Base-by-base conservation (phyloP, 441 rosid genomes). In the Metrosideros polymorpha region DNA sequence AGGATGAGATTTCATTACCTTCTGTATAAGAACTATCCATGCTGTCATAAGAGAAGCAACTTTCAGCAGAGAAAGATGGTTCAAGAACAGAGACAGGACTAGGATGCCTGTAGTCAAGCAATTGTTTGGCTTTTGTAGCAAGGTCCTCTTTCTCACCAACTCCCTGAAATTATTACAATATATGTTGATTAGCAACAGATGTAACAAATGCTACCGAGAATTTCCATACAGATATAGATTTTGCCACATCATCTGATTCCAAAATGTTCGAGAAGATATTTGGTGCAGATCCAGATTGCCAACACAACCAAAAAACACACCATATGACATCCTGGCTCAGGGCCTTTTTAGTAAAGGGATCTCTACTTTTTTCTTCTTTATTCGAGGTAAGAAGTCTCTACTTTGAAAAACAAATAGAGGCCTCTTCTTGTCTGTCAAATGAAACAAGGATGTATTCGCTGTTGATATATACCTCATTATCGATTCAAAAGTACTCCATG, bases 41-140 rank as follows among this genome's bases (percentile, higher is more conserved):
- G 90, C 95, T 94, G 56, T 94, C 96, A 5, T 92, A 91, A 56
- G 97, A 92, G 86, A 92, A 90, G 90, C 94, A 91, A 88, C 97
- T 94, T 90, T 93, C 98, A 43, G 91, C 91, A 47, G 95, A 94
- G 59, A 92, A 92, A 66, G 93, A 90, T 50, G 89, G 88, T 83
- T 94, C 98, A 49, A 95, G 96, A 83, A 92, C 91, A 83, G 98
- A 95, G 84, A 93, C 90, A 1, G 98, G 98, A 90, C 97, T 94
- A 42, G 96, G 95, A 88, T 92, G 92, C 61, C 93, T 91, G 30
- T 86, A 82, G 76, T 92, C 92, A 52, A 88, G 75, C 47, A 87
- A 83, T 57, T 89, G 85, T 84, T 85, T 89, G 27, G 92, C 87
- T 85, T 93, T 92, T 42, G 82, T 49, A 89, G 85, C 89, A 91